Evolutionary conservation across 2,329 filamentous ascomycete species (phyloP), one percentile per base, ranked within the genome.

Genomic region (Ophiognomonia clavigignenti-juglandacearum): DNA sequence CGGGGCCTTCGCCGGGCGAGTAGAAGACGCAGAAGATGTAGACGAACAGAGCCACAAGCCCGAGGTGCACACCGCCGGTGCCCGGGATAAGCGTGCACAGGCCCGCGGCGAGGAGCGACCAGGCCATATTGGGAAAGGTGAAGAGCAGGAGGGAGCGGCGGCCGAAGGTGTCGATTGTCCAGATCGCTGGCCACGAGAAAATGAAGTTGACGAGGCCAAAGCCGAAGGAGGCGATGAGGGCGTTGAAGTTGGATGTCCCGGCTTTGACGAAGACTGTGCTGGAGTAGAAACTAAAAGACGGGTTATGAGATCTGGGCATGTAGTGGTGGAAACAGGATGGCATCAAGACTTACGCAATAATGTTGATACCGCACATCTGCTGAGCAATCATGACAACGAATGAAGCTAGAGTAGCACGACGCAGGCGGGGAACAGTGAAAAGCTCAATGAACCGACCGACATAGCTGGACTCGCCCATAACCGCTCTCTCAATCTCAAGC

Each of bases 381-480:
- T 83, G 79, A 0, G 68, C 69, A 54, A 82, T 78, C 82, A 88
- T 88, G 54, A 87, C 82, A 1, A 78, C 77, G 53, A 77, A 80
- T 0, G 83, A 81, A 2, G 83, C 85, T 43, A 81, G 72, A 0
- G 82, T 86, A 0, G 85, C 85, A 34, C 78, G 71, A 5, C 78
- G 68, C 7, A 79, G 67, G 27, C 80, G 69, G 1, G 78, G 73
- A 40, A 83, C 71, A 1, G 75, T 80, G 53, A 83, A 78, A 1
- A 79, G 64, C 55, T 83, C 75, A 18, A 72, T 49, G 36, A 80
- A 75, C 14, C 79, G 74, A 8, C 68, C 74, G 34, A 75, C 32
- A 51, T 74, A 75, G 53, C 69, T 76, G 38, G 66, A 69, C 0
- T 45, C 43, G 8, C 46, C 40, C 9, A 54, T 41, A 20, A 56